Conservation (phyloP, 306 rosid genomes). For the Morella rubra region DNA sequence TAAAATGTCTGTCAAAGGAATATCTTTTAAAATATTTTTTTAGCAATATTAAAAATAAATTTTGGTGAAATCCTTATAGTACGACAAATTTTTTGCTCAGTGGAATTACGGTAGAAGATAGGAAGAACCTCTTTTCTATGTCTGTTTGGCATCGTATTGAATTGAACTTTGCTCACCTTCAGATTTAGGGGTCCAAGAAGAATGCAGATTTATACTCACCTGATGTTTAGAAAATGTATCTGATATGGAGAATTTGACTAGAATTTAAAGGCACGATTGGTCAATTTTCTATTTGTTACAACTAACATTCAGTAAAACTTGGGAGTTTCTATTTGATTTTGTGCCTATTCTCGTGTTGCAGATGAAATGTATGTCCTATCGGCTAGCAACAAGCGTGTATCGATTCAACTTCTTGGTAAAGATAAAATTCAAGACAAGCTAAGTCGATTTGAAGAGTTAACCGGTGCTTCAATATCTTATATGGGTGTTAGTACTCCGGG, state of each 20-base stretch:
- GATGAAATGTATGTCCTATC: slow-evolving; percentile 98
- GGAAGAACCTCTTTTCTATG: not conserved
- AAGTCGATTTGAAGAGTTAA: slow-evolving; percentile 82
- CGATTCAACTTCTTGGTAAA: slow-evolving; percentile 76
- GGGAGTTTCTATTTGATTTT: slow-evolving; percentile 25
- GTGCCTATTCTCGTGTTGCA: slow-evolving; percentile 36
- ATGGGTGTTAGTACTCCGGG: slow-evolving; percentile 83
- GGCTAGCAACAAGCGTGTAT: slow-evolving; percentile 72
- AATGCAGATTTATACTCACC: not conserved
- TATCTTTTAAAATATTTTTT: not conserved
- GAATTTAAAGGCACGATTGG: not conserved
- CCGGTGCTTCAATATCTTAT: slow-evolving; percentile 58
- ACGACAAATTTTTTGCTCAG: not conserved
- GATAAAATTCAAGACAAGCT: slow-evolving; percentile 78
- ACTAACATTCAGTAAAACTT: slow-evolving; percentile 14
- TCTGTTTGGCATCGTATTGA: not conserved
- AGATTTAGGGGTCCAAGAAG: not conserved
- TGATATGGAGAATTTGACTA: not conserved
- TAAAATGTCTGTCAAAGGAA: not conserved
- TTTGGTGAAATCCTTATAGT: too few relatives aligned
- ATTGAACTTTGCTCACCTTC: not conserved
- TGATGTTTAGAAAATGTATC: not conserved
- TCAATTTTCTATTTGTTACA: not conserved
- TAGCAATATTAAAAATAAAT: not conserved
- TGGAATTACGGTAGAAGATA: not conserved